Evolutionary conservation across 805 yeast genomes (phyloP), one percentile per base, ranked within the genome.

Genomic region (Lipomyces orientalis): DNA sequence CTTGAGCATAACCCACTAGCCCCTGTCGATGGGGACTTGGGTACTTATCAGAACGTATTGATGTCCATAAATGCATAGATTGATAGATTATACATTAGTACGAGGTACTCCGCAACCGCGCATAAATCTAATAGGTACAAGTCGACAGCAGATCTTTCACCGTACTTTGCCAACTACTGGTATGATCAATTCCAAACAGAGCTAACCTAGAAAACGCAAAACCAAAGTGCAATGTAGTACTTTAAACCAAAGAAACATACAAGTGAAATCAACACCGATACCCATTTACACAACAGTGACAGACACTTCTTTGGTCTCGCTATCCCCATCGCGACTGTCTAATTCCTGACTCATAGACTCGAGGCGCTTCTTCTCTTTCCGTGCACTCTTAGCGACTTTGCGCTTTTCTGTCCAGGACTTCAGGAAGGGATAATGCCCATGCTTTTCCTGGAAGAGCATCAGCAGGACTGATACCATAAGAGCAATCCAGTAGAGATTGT

Each of bases 401-500:
- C 35, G 43, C 62, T 62, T 62, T 52, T 39, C 62, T 10, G 56
- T 51, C 62, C 54, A 58, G 39, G 64, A 22, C 64, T 64, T 65
- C 34, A 69, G 46, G 62, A 64, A 61, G 6, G 72, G 72, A 43
- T 19, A 61, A 34, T 67, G 39, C 25, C 97, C 97, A 33, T 79
- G 79, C 80, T 83, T 90, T 85, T 94, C 99, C 83, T 91, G 95
- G 80, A 75, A 93, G 71, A 88, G 80, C 92, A 94, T 86, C 73
- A 88, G 79, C 19, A 76, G 62, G 57, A 94, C 76, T 49, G 83
- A 79, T 29, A 81, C 69, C 69, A 90, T 89, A 64, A 92, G 77
- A 54, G 80, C 79, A 64, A 93, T 74, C 99, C 99, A 94, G 83
- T 94, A 94, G 70, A 89, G 72, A 81, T 92, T 93, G 84, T 94